Percentiles rank a stretch among this genome's conserved stretches.
Evolutionary conservation across 192 early-diverging fungal species (phyloP).

Genomic region (Backusella tarrabulga): DNA sequence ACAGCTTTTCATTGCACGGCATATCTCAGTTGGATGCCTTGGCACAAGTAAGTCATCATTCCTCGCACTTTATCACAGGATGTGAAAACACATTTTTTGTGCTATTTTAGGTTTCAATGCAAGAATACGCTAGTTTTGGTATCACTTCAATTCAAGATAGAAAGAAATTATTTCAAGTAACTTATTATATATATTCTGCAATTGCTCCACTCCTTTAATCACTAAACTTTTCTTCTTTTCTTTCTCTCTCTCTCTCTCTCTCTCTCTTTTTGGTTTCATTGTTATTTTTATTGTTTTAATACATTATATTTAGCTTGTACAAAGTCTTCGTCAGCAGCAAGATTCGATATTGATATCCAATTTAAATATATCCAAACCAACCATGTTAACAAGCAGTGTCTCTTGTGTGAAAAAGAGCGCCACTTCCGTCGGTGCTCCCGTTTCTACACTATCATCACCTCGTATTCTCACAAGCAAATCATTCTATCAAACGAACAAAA

Average conservation of each 20-base stretch:
- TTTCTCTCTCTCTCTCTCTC: not conserved
- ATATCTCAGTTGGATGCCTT: conserved; percentile 63
- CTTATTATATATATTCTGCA: not conserved
- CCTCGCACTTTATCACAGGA: not conserved
- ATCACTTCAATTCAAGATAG: conserved; percentile 61
- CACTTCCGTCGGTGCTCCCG: not conserved
- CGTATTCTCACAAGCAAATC: not conserved
- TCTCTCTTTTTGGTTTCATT: conserved; percentile 1
- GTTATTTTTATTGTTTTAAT: not conserved
- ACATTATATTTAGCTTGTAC: conserved; percentile 15
- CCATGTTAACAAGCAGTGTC: conserved; percentile 14
- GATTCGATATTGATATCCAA: conserved; percentile 37
- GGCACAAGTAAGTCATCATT: conserved; percentile 43
- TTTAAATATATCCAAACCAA: not conserved
- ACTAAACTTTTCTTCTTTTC: not conserved
- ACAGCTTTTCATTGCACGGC: conserved; percentile 57
- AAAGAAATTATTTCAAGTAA: conserved; percentile 50
- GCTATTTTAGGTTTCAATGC: conserved; percentile 69
- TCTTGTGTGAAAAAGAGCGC: conserved; percentile 5
- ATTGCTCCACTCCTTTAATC: not conserved
- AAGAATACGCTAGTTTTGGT: conserved; percentile 59
- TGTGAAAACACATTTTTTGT: not conserved
- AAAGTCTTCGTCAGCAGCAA: conserved; percentile 35
- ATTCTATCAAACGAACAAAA: not conserved
- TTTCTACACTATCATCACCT: not conserved